These are phyloP conservation scores for Scopulariopsis brevicaulis DNA, from an alignment of 2,329 filamentous ascomycete species.

Conservation along the genomic window DNA sequence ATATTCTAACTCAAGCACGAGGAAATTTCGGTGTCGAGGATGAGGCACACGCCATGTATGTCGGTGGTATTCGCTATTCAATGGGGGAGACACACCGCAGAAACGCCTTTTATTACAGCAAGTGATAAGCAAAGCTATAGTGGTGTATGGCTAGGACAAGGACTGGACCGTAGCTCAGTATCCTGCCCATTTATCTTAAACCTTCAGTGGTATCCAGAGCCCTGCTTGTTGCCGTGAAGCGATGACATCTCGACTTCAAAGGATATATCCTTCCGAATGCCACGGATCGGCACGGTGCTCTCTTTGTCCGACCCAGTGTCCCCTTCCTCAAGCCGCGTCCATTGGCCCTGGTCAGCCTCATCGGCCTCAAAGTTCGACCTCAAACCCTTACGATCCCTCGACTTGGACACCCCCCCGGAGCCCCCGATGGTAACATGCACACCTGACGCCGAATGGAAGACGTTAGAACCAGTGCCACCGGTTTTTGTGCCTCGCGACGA, in stretches of 20 bases:
- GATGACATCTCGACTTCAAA: conserved; percentile 4
- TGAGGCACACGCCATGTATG: too few species aligned
- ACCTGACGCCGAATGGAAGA: not conserved
- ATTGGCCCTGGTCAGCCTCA: conserved; percentile 6
- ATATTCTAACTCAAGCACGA: too few species aligned
- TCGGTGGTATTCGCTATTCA: too few species aligned
- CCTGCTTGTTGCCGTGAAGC: not conserved
- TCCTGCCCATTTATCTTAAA: not conserved
- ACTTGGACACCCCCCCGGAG: conserved; percentile 5
- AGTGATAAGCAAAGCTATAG: too few species aligned
- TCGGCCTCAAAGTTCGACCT: conserved; percentile 5
- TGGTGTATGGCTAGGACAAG: too few species aligned
- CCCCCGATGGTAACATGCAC: conserved; percentile 9
- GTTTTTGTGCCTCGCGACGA: not conserved
- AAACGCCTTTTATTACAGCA: too few species aligned
- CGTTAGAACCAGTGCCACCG: not conserved
- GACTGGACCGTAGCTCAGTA: not conserved
- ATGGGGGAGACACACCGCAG: too few species aligned
- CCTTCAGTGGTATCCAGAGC: not conserved
- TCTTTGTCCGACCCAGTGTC: conserved; percentile 8
- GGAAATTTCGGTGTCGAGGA: too few species aligned
- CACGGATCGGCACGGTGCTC: conserved; percentile 8
- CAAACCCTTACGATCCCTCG: conserved; percentile 6
- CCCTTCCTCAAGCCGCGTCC: conserved; percentile 8
- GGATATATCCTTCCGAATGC: conserved; percentile 7